Evolutionary conservation across 345 rosid genomes (phyloP).

Genomic region (Eutrema heterophyllum): DNA sequence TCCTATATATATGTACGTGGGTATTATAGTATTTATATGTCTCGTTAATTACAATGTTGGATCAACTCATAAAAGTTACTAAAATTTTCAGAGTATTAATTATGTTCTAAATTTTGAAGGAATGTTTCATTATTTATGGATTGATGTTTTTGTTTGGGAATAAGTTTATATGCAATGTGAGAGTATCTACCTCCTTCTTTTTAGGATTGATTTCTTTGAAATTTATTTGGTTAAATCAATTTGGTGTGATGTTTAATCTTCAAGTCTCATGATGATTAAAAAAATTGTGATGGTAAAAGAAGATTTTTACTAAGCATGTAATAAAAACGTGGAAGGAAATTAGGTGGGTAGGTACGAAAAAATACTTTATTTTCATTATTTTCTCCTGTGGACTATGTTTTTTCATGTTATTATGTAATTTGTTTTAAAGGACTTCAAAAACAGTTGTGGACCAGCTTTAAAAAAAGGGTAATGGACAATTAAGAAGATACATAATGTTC

Average conservation of each 20-base stretch:
- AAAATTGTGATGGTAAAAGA: not conserved
- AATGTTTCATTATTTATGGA: not conserved
- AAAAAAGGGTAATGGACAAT: not conserved
- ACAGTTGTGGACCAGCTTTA: not conserved
- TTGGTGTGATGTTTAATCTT: not conserved
- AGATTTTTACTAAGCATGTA: not conserved
- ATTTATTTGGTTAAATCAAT: not conserved
- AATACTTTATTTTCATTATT: not conserved
- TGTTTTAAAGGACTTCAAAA: not conserved
- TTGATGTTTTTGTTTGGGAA: not conserved
- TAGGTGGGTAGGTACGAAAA: constrained; percentile 1
- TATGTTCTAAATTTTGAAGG: not conserved
- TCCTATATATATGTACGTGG: not conserved
- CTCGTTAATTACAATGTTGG: constrained; percentile 1
- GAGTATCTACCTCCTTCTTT: not conserved
- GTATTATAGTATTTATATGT: not conserved
- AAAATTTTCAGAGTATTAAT: not conserved
- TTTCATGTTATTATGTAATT: not conserved
- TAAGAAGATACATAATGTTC: not conserved
- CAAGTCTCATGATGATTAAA: not conserved
- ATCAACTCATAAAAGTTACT: not conserved
- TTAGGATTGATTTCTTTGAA: not conserved
- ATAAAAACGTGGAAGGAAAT: constrained; percentile 16
- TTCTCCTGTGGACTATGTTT: not conserved
- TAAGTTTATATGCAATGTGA: constrained; percentile 1